A percentile compares a stretch with the other conserved stretches of the same genome.
Evolutionary conservation across 345 rosid genomes (phyloP).

Genomic region (Durio zibethinus): DNA sequence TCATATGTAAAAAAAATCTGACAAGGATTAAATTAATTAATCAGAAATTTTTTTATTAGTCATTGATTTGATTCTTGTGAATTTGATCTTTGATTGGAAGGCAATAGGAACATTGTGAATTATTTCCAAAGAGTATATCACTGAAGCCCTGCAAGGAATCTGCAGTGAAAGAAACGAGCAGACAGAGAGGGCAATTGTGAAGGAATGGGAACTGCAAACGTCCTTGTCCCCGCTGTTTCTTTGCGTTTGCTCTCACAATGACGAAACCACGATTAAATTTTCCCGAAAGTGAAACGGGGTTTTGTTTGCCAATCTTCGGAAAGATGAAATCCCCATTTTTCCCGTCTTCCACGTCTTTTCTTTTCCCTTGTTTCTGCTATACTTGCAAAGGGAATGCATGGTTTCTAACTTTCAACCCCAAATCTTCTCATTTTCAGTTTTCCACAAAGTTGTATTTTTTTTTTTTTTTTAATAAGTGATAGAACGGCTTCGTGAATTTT

Average conservation of each 20-base stretch:
- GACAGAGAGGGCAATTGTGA: background rate
- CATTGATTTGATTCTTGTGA: too few species aligned
- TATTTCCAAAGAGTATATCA: background rate
- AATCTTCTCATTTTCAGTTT: background rate
- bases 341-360: too few species aligned
- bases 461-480: too few species aligned
- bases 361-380: background rate
- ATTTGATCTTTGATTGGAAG: too few species aligned
- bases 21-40: too few species aligned
- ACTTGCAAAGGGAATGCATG: background rate
- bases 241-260: background rate
- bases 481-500: too few species aligned
- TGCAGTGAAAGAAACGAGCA: background rate
- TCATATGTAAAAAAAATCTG: too few species aligned
- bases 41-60: background rate
- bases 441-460: background rate
- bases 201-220: background rate
- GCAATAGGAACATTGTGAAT: too few species aligned
- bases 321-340: background rate
- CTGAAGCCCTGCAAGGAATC: background rate
- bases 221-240: background rate
- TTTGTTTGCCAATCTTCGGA: background rate
- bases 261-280: background rate
- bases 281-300: background rate
- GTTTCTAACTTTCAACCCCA: background rate